phyloP scores from a whole-genome alignment of 2,329 filamentous ascomycete species.

The Cladosporium sp. region DNA sequence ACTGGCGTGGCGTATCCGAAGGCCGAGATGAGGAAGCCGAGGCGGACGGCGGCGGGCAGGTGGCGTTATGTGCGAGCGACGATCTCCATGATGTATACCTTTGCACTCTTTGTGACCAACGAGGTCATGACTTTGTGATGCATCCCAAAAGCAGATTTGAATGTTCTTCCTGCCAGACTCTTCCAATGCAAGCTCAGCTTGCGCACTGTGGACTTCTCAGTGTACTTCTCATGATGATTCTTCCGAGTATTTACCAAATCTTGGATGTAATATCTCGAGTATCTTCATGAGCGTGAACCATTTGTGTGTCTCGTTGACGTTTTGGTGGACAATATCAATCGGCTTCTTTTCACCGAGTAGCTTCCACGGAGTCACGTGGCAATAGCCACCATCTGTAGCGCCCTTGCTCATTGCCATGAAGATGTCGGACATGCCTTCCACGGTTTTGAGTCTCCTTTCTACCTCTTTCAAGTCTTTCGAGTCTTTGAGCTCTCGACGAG shows the following conservation, averaged over 20 bases:
- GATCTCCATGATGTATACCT: neutral
- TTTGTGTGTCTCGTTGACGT: neutral
- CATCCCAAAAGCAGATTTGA: too few species aligned
- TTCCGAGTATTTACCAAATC: neutral
- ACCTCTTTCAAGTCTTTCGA: neutral
- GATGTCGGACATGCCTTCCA: neutral
- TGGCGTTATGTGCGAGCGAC: slow-evolving; percentile 1
- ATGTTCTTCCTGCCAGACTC: neutral
- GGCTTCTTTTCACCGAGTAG: neutral
- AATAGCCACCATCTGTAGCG: neutral
- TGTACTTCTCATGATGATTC: too few species aligned
- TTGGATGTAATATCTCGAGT: neutral
- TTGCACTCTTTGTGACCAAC: slow-evolving; percentile 1
- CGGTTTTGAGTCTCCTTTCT: neutral
- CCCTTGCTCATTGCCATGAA: neutral
- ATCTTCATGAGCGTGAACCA: neutral
- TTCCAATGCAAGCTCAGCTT: neutral
- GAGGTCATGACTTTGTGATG: neutral
- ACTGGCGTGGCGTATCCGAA: slow-evolving; percentile 50
- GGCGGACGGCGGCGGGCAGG: neutral
- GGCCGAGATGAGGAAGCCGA: neutral
- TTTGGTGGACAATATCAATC: neutral
- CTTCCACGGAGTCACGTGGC: neutral
- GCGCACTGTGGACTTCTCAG: too few species aligned
- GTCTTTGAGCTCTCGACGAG: neutral